Base-by-base conservation (phyloP, 768 basidiomycete genomes). In the Leccinum longicurvipes region DNA sequence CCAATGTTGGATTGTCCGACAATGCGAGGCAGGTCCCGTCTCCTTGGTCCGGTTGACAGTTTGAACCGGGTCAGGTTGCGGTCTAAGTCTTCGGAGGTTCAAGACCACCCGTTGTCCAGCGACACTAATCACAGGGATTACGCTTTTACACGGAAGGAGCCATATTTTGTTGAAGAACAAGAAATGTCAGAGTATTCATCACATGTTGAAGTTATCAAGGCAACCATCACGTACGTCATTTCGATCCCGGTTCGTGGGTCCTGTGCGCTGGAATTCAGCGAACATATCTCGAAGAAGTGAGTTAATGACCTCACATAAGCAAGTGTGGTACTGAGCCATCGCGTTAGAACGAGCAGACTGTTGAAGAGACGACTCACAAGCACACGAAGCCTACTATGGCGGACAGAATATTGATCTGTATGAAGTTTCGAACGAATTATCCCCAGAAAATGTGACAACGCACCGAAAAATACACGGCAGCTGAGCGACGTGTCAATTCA, bases 41-140 rank as follows among this genome's bases (percentile, higher is more conserved):
- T 6, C 15, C 8, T 12, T 10, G 19, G 11, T 29, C 17, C 25
- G 28, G 28, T 29, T 11, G 6, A 3, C 8, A 29, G 28, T n/a
- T 28, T 25, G 44, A 23, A 15, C 14, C 15, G 42, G 7, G 17
- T 17, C 15, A 25, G 21, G 24, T 25, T 46, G 24, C 15, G 45
- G n/a, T 23, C 17, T 27, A 46, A 46, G 45, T 46, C 4, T 27
- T 19, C 58, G 52, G 19, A 63, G 56, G 42, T 64, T 64, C n/a
- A 64, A 52, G 23, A 64, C 57, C 5, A 53, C 47, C 5, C 64
- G 58, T 39, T 65, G 64, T 14, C 64, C 64, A 4, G 36, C 24
- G 12, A 66, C 29, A n/a, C 32, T 24, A n/a, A 65, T 50, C 2
- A 66, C 6, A 5, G 60, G 63, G 8, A 34, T 4, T 51, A 5